Evolutionary conservation across 2,329 filamentous ascomycete genomes (phyloP), one percentile per base, ranked within the genome.

Genomic region (Neonectria punicea): DNA sequence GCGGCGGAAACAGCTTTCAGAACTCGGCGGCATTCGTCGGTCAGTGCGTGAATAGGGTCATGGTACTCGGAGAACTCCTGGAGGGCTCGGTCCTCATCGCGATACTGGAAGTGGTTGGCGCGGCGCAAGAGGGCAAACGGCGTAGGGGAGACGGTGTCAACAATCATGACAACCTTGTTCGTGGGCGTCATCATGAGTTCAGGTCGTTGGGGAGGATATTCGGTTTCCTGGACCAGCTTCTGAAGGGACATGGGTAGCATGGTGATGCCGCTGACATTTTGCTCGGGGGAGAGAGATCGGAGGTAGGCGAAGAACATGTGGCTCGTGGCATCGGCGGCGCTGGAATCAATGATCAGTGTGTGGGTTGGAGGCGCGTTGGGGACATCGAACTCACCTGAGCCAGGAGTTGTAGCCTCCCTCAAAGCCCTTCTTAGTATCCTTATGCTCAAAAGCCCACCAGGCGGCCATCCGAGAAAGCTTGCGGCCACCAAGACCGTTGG

Each of bases 251-350:
- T 91, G 9, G 96, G 96, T 16, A 99, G 87, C 69, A 91, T 87
- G 0, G 94, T 92, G 66, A 98, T 97, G 51, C 92, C 92, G 68
- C 89, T 92, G 57, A 91, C 83, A 32, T 89, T 87, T 67, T 90
- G 87, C 67, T 95, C 91, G n/a, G 96, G 95, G 2, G 93, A 90
- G 51, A 97, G 83, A 1, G 94, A 98, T 73, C 96, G 89, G 53
- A 99, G 88, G 78, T 98, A 99, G 61, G 96, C 96, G 77, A 99
- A 99, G 85, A 99, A 99, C 59, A 99, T 84, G 82, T 99, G 96
- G 75, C 94, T 97, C 20, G 95, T 94, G 58, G 96, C 96, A 84
- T 98, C 94, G 64, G 96, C 96, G 66, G 95, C 94, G 75, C 93
- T 97, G 57, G 16, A 34, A 51, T 6, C 25, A n/a, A 20, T 14